A percentile compares a stretch with the other conserved stretches of the same genome.
phyloP scores from a whole-genome alignment of 768 basidiomycete species.

The Collybia sordida region DNA sequence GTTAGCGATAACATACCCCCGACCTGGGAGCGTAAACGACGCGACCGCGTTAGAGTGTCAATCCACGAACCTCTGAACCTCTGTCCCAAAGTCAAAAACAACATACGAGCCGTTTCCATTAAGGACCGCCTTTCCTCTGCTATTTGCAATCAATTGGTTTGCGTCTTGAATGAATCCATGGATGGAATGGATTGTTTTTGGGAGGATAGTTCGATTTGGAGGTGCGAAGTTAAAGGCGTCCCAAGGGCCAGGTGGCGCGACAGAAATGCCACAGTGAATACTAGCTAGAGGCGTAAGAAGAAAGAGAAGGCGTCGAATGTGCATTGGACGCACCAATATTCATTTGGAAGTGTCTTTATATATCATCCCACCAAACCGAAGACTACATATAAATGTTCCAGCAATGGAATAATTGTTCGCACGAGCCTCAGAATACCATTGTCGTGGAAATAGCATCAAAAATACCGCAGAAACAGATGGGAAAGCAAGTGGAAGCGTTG shows the following conservation, averaged over 20 bases:
- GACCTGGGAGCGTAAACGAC: slow-evolving; percentile 19
- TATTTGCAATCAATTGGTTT: slow-evolving; percentile 21
- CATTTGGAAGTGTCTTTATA: too few species aligned
- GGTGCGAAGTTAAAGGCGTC: slow-evolving; percentile 44
- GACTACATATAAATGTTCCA: too few species aligned
- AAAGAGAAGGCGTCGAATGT: background rate
- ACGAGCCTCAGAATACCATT: too few species aligned
- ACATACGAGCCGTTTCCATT: slow-evolving; percentile 30
- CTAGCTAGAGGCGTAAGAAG: background rate
- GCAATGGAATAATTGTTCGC: too few species aligned
- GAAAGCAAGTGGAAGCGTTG: too few species aligned
- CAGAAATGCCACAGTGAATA: slow-evolving; percentile 6
- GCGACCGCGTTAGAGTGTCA: background rate
- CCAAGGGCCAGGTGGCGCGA: slow-evolving; percentile 43
- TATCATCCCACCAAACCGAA: too few species aligned
- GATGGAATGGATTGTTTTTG: slow-evolving; percentile 22
- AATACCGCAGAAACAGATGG: too few species aligned
- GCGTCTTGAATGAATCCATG: slow-evolving; percentile 25
- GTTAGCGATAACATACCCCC: slow-evolving; percentile 30
- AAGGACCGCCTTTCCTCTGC: slow-evolving; percentile 24
- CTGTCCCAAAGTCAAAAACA: slow-evolving; percentile 38
- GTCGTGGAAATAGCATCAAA: too few species aligned
- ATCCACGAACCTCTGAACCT: slow-evolving; percentile 18
- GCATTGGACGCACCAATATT: too few species aligned
- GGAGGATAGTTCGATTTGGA: slow-evolving; percentile 25